Conservation (phyloP, 768 basidiomycete species). For the Rossbeevera mucosa region DNA sequence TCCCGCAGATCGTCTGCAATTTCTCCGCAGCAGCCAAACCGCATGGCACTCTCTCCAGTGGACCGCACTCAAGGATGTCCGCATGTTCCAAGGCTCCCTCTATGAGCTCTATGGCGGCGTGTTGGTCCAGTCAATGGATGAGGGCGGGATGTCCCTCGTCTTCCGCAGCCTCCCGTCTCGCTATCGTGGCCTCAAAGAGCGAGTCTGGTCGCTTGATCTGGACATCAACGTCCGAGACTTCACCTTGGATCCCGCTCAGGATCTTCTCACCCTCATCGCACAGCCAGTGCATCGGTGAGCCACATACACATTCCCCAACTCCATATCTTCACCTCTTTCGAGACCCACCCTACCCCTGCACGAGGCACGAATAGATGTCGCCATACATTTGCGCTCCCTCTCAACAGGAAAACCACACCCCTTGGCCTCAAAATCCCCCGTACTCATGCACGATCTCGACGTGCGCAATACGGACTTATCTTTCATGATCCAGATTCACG, state of each 20-base stretch:
- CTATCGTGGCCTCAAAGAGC: conserved; percentile 42
- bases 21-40: conserved; percentile 36
- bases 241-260: conserved; percentile 62
- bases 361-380: conserved; percentile 16
- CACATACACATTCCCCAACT: neutral
- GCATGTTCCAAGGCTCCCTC: conserved; percentile 40
- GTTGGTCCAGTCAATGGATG: conserved; percentile 38
- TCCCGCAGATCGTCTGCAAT: conserved; percentile 33
- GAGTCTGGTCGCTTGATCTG: conserved; percentile 40
- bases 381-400: conserved; percentile 44
- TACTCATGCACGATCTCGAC: conserved; percentile 28
- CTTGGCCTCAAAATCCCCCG: conserved; percentile 32
- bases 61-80: conserved; percentile 30
- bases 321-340: conserved; percentile 3
- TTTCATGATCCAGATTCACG: conserved; percentile 53
- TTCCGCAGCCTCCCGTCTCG: conserved; percentile 50
- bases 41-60: conserved; percentile 40
- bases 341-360: conserved; percentile 8
- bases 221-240: conserved; percentile 49
- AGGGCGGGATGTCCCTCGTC: conserved; percentile 28
- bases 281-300: conserved; percentile 33
- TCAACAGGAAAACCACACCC: conserved; percentile 45
- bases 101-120: conserved; percentile 62
- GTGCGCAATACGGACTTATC: conserved; percentile 22
- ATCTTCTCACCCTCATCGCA: conserved; percentile 54